phyloP scores from a whole-genome alignment of 108 stramenopile species.

The Skeletonema potamos region DNA sequence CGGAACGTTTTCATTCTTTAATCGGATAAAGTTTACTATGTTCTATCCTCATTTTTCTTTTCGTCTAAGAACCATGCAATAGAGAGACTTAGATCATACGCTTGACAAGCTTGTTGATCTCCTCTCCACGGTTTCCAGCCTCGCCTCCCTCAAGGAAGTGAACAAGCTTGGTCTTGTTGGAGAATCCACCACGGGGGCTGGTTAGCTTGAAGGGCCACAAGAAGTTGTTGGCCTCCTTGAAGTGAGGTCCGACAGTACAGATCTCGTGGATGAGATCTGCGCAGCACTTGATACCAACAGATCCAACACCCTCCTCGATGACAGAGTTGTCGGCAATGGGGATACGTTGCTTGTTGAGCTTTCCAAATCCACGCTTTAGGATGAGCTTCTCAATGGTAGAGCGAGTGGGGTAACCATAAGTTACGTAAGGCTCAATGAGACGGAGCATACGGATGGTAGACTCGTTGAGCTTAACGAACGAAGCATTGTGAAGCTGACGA shows the following conservation, averaged over 20 bases:
- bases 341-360: slow-evolving; percentile 96
- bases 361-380: slow-evolving; percentile 99
- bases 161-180: slow-evolving; percentile 95
- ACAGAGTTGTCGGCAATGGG: slow-evolving; percentile 96
- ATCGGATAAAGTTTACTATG: slow-evolving; percentile 47
- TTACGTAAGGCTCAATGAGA: slow-evolving; percentile 98
- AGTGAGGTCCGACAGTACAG: slow-evolving; percentile 97
- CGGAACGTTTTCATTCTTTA: slow-evolving; percentile 81
- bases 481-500: slow-evolving; percentile 99
- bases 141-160: slow-evolving; percentile 99
- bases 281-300: slow-evolving; percentile 85
- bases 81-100: slow-evolving; percentile 84
- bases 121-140: slow-evolving; percentile 94
- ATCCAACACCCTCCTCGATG: slow-evolving; percentile 85
- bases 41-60: slow-evolving; percentile 17
- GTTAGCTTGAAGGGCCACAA: slow-evolving; percentile 99
- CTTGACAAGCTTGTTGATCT: slow-evolving; percentile 96
- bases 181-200: slow-evolving; percentile 96
- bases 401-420: slow-evolving; percentile 97
- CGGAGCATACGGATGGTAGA: slow-evolving; percentile 99
- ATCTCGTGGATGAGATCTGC: slow-evolving; percentile 97
- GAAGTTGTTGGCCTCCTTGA: slow-evolving; percentile 99
- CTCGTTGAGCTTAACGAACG: slow-evolving; percentile 98
- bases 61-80: slow-evolving; percentile 4
- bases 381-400: slow-evolving; percentile 94